These are phyloP conservation scores for Nakaseomyces delphensis DNA, from an alignment of 1,139 yeast genomes.

Conservation along the genomic window DNA sequence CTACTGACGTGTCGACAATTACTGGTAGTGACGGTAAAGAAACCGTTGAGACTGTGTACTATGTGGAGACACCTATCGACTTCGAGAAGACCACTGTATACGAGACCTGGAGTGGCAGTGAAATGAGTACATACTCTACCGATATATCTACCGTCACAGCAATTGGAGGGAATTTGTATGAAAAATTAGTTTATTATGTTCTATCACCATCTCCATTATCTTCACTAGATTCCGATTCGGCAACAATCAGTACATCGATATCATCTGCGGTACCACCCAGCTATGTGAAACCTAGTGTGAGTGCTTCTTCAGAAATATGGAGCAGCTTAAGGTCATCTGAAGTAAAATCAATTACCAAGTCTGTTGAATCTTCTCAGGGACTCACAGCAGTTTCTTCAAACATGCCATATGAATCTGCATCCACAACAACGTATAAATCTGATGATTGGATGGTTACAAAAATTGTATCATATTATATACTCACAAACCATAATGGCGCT, in stretches of 20 bases:
- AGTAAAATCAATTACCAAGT: no score
- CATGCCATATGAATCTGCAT: not conserved
- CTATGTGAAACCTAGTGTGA: not conserved
- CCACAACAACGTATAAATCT: not conserved
- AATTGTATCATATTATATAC: not conserved
- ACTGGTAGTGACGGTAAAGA: constrained; percentile 3
- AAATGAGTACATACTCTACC: not conserved
- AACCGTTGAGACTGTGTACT: constrained; percentile 3
- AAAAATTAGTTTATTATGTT: not conserved
- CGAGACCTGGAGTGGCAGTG: not conserved
- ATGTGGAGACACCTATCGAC: constrained; percentile 2
- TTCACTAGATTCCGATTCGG: not conserved
- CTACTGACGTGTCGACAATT: not conserved
- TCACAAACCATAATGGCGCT: not conserved
- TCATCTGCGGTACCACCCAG: not conserved
- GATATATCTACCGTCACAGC: not conserved
- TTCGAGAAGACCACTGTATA: not conserved
- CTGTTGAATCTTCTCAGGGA: not conserved
- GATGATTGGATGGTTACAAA: constrained; percentile 1
- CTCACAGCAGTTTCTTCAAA: not conserved
- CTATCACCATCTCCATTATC: not conserved
- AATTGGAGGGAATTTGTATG: not conserved
- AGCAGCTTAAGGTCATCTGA: not conserved
- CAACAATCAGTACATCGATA: not conserved
- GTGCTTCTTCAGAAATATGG: not conserved